phyloP scores from a whole-genome alignment of 2,329 filamentous ascomycete species.

The Arthrobotrys conoides region DNA sequence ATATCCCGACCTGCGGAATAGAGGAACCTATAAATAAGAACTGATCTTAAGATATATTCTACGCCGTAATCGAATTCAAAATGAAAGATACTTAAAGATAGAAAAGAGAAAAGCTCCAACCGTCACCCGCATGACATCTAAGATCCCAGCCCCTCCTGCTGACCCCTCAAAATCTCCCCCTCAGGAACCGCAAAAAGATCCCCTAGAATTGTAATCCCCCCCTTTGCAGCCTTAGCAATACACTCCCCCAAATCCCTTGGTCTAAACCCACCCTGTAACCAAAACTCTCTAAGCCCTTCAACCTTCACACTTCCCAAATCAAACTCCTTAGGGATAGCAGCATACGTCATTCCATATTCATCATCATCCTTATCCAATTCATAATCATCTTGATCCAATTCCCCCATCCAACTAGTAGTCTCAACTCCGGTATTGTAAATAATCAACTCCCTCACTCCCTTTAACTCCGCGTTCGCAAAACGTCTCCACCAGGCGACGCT shows the following conservation, averaged over 20 bases:
- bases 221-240: constrained; percentile 28
- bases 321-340: constrained; percentile 8
- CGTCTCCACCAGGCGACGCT: constrained; percentile 44
- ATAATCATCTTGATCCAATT: constrained; percentile 26
- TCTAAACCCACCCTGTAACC: constrained; percentile 32
- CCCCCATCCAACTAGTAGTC: constrained; percentile 17
- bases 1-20: background rate
- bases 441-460: constrained; percentile 23
- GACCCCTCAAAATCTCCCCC: background rate
- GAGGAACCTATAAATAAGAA: background rate
- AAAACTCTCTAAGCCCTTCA: constrained; percentile 37
- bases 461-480: constrained; percentile 26
- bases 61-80: background rate
- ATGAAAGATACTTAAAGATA: too few relatives aligned
- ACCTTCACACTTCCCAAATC: constrained; percentile 34
- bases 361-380: background rate
- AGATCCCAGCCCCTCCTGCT: background rate
- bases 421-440: background rate
- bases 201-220: constrained; percentile 8
- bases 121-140: background rate
- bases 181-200: constrained; percentile 1
- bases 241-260: constrained; percentile 45
- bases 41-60: background rate
- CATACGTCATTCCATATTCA: constrained; percentile 8
- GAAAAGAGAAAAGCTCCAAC: background rate